These are phyloP conservation scores for Simmondsia chinensis DNA, from an alignment of 148 eudicot species.

Conservation along the genomic window DNA sequence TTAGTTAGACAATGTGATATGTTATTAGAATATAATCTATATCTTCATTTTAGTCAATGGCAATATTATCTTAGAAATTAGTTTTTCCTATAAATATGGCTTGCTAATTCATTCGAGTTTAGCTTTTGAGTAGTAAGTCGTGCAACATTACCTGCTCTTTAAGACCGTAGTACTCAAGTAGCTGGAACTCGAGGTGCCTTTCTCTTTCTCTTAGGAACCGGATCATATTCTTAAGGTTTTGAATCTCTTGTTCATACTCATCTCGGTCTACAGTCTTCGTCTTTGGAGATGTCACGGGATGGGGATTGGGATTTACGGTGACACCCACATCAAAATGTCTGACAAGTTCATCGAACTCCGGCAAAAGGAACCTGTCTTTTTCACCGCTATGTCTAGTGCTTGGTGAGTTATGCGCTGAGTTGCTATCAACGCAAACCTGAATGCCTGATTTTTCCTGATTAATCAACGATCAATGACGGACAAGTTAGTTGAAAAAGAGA, in stretches of 20 bases:
- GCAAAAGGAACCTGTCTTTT: no score
- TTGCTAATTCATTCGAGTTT: no score
- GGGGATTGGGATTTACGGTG: no score
- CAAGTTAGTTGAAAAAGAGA: background rate
- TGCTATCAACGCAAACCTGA: constrained; percentile 17
- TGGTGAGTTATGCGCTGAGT: constrained; percentile 21
- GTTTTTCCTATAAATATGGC: no score
- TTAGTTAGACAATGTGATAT: no score
- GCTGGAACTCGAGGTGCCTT: constrained; percentile 47
- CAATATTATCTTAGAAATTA: no score
- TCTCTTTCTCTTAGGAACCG: constrained; percentile 60
- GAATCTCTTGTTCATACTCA: constrained; percentile 51
- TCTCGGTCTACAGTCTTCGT: constrained; percentile 18
- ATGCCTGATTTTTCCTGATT: constrained; percentile 43
- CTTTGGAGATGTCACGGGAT: no score
- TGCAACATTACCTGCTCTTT: no score
- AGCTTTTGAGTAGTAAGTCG: no score
- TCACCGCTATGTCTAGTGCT: constrained; percentile 16
- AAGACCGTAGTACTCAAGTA: constrained; percentile 79
- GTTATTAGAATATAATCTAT: no score
- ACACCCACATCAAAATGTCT: constrained; percentile 36
- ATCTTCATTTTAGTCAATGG: no score
- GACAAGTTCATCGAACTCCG: constrained; percentile 47
- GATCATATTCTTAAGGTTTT: constrained; percentile 38
- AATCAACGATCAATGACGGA: background rate